phyloP scores from a whole-genome alignment of 1,284 basidiomycete species.

The Moniliella sp. region DNA sequence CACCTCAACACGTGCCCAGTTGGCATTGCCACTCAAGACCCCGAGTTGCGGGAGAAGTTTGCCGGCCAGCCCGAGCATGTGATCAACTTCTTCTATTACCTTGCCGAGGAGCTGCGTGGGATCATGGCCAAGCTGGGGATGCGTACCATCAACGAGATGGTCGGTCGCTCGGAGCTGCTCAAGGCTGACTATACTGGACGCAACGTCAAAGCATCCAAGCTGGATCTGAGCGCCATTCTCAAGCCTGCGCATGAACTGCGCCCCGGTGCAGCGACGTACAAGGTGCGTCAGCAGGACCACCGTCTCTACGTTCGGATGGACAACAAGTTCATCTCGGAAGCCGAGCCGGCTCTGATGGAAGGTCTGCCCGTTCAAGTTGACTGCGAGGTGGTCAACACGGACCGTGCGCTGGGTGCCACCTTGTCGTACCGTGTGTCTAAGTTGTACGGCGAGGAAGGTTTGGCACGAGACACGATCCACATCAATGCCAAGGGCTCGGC shows the following conservation, averaged over 20 bases:
- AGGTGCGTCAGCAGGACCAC: slow-evolving; percentile 30
- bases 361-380: slow-evolving; percentile 26
- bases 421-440: slow-evolving; percentile 28
- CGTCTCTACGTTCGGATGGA: slow-evolving; percentile 25
- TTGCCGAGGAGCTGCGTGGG: slow-evolving; percentile 23
- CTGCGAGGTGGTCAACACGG: slow-evolving; percentile 29
- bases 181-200: slow-evolving; percentile 15
- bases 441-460: slow-evolving; percentile 23
- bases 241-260: slow-evolving; percentile 28
- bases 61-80: slow-evolving; percentile 25
- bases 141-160: slow-evolving; percentile 29
- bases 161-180: slow-evolving; percentile 23
- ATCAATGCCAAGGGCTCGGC: slow-evolving; percentile 26
- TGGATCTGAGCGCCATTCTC: slow-evolving; percentile 19
- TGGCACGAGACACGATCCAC: slow-evolving; percentile 28
- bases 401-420: slow-evolving; percentile 26
- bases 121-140: slow-evolving; percentile 28
- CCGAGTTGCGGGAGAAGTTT: slow-evolving; percentile 24
- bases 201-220: slow-evolving; percentile 20
- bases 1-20: slow-evolving; percentile 19
- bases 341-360: slow-evolving; percentile 20
- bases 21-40: slow-evolving; percentile 30
- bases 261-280: slow-evolving; percentile 28
- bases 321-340: slow-evolving; percentile 31
- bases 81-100: slow-evolving; percentile 29